Conservation (phyloP, 768 basidiomycete genomes). For the Cystobasidiopsis lactophilus region DNA sequence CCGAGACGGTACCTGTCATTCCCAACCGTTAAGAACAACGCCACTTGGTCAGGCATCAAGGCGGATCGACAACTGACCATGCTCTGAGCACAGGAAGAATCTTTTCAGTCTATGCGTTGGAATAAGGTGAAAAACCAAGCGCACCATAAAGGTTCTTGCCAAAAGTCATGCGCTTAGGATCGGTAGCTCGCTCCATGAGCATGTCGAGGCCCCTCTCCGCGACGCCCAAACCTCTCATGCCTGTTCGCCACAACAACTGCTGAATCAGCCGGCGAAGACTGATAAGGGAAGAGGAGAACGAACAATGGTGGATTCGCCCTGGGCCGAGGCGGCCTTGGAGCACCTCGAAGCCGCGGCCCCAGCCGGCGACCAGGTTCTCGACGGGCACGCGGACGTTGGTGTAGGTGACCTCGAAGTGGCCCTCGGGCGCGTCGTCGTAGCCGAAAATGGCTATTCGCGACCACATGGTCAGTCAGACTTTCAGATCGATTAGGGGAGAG, state of each 20-base stretch:
- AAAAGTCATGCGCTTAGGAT: constrained; percentile 74
- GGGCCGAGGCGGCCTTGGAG: constrained; percentile 80
- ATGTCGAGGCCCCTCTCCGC: constrained; percentile 66
- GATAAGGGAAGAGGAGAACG: background rate
- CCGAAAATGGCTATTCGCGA: constrained; percentile 3
- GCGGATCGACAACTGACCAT: constrained; percentile 52
- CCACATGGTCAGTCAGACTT: too few relatives aligned
- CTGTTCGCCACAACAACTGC: constrained; percentile 30
- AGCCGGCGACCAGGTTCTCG: constrained; percentile 62
- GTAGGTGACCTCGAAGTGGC: constrained; percentile 87
- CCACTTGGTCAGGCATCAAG: too few relatives aligned
- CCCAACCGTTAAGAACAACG: too few relatives aligned
- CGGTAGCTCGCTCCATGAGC: constrained; percentile 79
- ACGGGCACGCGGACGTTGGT: constrained; percentile 79
- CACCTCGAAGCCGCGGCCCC: constrained; percentile 90
- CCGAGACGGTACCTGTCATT: too few relatives aligned
- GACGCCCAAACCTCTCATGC: constrained; percentile 88
- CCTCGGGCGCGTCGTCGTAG: constrained; percentile 32
- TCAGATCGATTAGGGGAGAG: constrained; percentile 74
- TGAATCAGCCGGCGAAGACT: background rate
- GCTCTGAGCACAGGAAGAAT: too few relatives aligned
- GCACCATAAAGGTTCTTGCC: constrained; percentile 74
- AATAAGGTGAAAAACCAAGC: constrained; percentile 6
- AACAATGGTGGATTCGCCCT: constrained; percentile 21
- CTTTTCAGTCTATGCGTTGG: too few relatives aligned